These are phyloP conservation scores for Rubia tinctorum DNA, from an alignment of 305 asterid species.

Conservation along the genomic window DNA sequence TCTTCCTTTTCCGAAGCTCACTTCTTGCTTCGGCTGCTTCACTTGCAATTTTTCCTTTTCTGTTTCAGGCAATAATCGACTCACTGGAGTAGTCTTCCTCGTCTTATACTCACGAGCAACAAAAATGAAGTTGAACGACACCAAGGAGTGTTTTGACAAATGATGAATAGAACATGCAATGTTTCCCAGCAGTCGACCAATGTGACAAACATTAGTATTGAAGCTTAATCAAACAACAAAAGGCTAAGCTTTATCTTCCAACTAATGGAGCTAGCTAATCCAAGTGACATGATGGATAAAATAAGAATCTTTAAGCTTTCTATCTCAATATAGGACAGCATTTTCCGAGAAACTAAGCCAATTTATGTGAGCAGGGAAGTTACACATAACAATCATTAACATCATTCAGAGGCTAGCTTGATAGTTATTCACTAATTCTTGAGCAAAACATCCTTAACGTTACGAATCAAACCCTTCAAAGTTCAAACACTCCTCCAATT, in stretches of 20 bases:
- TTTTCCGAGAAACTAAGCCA: neutral
- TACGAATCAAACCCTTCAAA: too few relatives aligned
- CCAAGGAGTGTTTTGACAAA: neutral
- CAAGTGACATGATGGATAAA: neutral
- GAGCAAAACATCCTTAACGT: too few relatives aligned
- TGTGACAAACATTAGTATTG: neutral
- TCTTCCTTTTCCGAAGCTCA: constrained; percentile 53
- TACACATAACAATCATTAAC: neutral
- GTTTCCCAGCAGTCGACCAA: neutral
- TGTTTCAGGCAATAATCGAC: constrained; percentile 60
- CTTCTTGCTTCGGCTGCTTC: constrained; percentile 74
- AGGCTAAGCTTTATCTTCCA: neutral
- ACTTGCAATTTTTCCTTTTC: constrained; percentile 58
- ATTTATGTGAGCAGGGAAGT: neutral
- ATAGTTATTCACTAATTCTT: too few relatives aligned
- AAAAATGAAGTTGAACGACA: constrained; percentile 22
- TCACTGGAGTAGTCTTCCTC: constrained; percentile 74
- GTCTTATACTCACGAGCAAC: constrained; percentile 93
- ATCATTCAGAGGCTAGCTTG: too few relatives aligned
- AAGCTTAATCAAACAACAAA: neutral
- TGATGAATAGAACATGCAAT: neutral
- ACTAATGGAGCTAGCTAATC: neutral
- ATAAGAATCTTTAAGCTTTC: neutral
- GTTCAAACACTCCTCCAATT: too few relatives aligned
- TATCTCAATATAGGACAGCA: neutral